A percentile compares a stretch with the other conserved stretches of the same genome.
Evolutionary conservation across 176 grass and related monocot genomes (phyloP).

Genomic region (Tillandsia leiboldiana): DNA sequence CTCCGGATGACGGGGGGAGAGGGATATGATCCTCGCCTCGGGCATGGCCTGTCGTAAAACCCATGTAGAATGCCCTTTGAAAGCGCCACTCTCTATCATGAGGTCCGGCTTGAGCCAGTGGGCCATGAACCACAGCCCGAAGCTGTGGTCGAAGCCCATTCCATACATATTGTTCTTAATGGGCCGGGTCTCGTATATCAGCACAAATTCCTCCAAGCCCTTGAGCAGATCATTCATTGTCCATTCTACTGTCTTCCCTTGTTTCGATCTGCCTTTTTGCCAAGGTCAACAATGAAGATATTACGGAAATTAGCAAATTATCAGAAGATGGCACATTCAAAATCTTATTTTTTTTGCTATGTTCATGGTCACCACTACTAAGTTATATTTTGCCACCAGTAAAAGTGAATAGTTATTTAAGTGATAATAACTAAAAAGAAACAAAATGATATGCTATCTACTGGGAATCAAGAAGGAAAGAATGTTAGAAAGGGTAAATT

Average conservation of each 20-base stretch:
- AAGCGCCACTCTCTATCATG: slow-evolving; percentile 91
- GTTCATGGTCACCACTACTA: not conserved
- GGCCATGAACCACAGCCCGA: slow-evolving; percentile 90
- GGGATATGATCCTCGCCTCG: slow-evolving; percentile 53
- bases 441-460: not conserved
- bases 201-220: slow-evolving; percentile 77
- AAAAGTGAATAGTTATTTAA: not conserved
- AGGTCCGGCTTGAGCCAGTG: slow-evolving; percentile 80
- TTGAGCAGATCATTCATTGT: slow-evolving; percentile 53
- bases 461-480: not conserved
- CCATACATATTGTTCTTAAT: slow-evolving; percentile 92
- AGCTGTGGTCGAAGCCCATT: slow-evolving; percentile 91
- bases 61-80: slow-evolving; percentile 93
- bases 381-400: not conserved
- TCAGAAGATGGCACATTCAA: not conserved
- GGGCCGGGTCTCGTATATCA: slow-evolving; percentile 68
- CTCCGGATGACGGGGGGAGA: slow-evolving; percentile 70
- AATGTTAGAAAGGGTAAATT: too few relatives aligned
- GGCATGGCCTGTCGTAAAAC: slow-evolving; percentile 79
- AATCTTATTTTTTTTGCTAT: not conserved
- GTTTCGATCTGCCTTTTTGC: slow-evolving; percentile 85
- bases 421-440: not conserved
- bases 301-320: slow-evolving; percentile 1
- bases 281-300: slow-evolving; percentile 33
- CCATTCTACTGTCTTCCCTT: slow-evolving; percentile 59